phyloP scores from a whole-genome alignment of 2,329 filamentous ascomycete species.

The Colletotrichum liriopes region DNA sequence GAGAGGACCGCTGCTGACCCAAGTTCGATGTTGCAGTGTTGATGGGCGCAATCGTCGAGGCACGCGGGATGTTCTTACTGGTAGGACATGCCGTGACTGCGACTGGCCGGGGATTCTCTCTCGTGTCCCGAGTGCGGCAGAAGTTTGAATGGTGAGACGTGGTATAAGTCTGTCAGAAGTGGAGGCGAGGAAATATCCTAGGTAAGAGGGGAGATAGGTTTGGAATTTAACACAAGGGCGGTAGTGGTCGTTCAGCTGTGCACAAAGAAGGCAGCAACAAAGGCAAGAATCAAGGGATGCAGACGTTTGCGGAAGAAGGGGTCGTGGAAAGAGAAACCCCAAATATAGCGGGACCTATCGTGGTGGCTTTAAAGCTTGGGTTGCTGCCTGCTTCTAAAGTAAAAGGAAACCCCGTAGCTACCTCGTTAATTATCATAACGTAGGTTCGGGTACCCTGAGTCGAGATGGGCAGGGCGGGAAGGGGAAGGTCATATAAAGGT shows the following conservation, averaged over 20 bases:
- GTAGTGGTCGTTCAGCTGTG: neutral
- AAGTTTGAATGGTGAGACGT: neutral
- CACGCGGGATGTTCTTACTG: neutral
- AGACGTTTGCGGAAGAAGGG: slow-evolving; percentile 16
- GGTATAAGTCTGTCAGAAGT: neutral
- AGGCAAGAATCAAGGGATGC: slow-evolving; percentile 4
- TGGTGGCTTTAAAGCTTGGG: slow-evolving; percentile 4
- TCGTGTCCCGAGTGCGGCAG: slow-evolving; percentile 5
- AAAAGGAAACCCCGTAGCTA: neutral
- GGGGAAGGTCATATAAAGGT: slow-evolving; percentile 28
- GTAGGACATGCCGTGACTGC: slow-evolving; percentile 18
- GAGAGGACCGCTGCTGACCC: too few relatives aligned
- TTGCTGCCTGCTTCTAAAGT: slow-evolving; percentile 1
- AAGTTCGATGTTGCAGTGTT: neutral
- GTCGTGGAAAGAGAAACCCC: slow-evolving; percentile 5
- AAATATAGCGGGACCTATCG: slow-evolving; percentile 17
- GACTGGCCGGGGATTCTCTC: neutral
- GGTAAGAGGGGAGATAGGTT: neutral
- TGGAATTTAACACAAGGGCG: neutral
- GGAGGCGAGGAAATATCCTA: neutral
- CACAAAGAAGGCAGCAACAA: slow-evolving; percentile 26
- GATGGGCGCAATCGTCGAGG: neutral
- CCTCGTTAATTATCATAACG: slow-evolving; percentile 10
- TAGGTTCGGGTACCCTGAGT: slow-evolving; percentile 8
- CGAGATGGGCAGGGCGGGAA: slow-evolving; percentile 6